Evolutionary conservation across 352 stramenopile genomes (phyloP).

Genomic region (Phytophthora foliorum): DNA sequence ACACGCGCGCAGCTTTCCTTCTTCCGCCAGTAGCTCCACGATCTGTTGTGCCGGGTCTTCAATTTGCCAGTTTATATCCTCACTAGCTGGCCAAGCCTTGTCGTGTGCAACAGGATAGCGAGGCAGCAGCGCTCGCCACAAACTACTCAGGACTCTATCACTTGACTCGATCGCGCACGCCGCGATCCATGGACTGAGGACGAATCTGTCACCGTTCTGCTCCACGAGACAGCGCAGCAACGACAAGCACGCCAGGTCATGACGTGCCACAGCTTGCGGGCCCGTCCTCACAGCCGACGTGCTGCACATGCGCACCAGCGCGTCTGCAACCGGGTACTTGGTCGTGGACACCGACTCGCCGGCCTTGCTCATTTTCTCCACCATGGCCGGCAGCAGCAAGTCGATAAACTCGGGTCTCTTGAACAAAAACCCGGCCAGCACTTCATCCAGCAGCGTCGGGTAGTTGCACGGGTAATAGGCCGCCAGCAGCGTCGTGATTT

Average conservation of each 20-base stretch:
- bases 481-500: constrained; percentile 76
- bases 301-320: constrained; percentile 59
- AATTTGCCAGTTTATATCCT: constrained; percentile 49
- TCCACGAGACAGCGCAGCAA: constrained; percentile 83
- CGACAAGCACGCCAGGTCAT: constrained; percentile 74
- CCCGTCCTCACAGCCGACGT: constrained; percentile 10
- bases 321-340: constrained; percentile 79
- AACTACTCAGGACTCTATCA: constrained; percentile 49
- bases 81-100: constrained; percentile 8
- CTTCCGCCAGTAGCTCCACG: constrained; percentile 61
- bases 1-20: constrained; percentile 51
- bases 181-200: constrained; percentile 81
- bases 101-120: constrained; percentile 12
- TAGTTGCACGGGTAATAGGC: constrained; percentile 89
- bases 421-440: constrained; percentile 81
- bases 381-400: constrained; percentile 64
- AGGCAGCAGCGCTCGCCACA: constrained; percentile 63
- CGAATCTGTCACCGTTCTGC: constrained; percentile 77
- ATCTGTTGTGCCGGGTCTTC: constrained; percentile 57
- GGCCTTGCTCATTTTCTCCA: constrained; percentile 78
- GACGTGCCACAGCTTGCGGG: constrained; percentile 38
- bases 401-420: constrained; percentile 82
- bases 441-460: constrained; percentile 83
- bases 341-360: constrained; percentile 64
- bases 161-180: constrained; percentile 70